Evolutionary conservation across 345 rosid genomes (phyloP).

Genomic region (Hibiscus tridactylites): DNA sequence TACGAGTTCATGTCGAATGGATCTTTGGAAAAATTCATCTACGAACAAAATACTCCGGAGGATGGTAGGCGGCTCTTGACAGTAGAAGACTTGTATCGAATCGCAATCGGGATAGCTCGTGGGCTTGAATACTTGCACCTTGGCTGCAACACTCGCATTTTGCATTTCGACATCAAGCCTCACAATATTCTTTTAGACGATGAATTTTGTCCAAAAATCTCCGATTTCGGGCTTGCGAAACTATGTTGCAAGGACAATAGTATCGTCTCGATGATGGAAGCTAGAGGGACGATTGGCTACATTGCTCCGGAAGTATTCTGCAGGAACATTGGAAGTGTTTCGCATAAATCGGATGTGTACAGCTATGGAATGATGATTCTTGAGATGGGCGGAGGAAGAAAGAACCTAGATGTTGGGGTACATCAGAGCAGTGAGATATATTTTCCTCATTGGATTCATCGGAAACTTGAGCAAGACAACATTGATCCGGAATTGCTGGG

Average conservation of each 20-base stretch:
- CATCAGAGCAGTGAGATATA: neutral
- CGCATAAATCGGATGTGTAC: no score
- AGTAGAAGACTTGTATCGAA: slow-evolving; percentile 8
- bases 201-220: neutral
- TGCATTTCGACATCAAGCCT: slow-evolving; percentile 17
- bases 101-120: slow-evolving; percentile 13
- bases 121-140: slow-evolving; percentile 13
- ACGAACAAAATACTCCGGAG: no score
- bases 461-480: neutral
- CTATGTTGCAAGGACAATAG: neutral
- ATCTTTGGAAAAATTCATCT: slow-evolving; percentile 23
- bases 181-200: slow-evolving; percentile 2
- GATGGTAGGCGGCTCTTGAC: neutral
- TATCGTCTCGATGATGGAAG: neutral
- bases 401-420: neutral
- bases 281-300: no score
- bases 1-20: slow-evolving; percentile 22
- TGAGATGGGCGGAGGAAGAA: slow-evolving; percentile 12
- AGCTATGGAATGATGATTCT: no score
- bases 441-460: slow-evolving; percentile 3
- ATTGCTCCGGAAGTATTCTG: no score
- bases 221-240: slow-evolving; percentile 6
- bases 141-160: slow-evolving; percentile 6
- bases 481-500: neutral
- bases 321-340: no score